phyloP scores from a whole-genome alignment of 2,329 filamentous ascomycete genomes.

The Exophiala sideris region DNA sequence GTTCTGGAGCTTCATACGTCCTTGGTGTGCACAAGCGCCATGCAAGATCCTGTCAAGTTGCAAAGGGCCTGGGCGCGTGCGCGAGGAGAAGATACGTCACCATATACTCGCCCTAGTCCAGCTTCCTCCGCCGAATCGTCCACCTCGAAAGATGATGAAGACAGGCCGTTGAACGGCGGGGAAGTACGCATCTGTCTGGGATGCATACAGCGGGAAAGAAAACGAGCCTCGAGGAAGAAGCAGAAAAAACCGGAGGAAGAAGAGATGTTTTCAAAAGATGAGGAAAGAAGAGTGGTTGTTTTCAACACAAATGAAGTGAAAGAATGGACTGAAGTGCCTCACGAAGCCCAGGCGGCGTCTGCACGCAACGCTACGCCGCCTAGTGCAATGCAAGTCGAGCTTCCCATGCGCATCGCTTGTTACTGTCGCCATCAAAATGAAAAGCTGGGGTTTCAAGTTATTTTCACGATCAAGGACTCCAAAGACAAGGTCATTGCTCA shows the following conservation, averaged over 20 bases:
- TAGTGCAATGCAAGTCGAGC: conserved; percentile 71
- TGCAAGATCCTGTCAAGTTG: conserved; percentile 67
- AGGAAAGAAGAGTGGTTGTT: conserved; percentile 77
- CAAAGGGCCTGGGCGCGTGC: conserved; percentile 65
- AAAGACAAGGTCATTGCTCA: conserved; percentile 75
- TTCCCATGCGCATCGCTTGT: conserved; percentile 93
- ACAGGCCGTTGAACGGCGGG: conserved; percentile 80
- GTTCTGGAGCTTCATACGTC: conserved; percentile 75
- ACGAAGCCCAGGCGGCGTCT: conserved; percentile 42
- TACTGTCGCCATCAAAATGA: conserved; percentile 95
- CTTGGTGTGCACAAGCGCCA: conserved; percentile 88
- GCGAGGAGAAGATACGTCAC: conserved; percentile 37
- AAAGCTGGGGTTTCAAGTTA: conserved; percentile 86
- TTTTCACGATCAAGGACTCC: conserved; percentile 89
- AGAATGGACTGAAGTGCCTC: conserved; percentile 68
- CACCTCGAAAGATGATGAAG: conserved; percentile 59
- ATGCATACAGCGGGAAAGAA: conserved; percentile 89
- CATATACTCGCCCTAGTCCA: conserved; percentile 41
- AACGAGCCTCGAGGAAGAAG: conserved; percentile 88
- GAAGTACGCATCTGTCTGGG: conserved; percentile 87
- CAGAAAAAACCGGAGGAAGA: conserved; percentile 91
- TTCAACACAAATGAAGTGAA: conserved; percentile 88
- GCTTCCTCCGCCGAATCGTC: conserved; percentile 39
- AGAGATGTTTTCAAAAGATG: conserved; percentile 76
- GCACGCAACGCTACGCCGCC: conserved; percentile 46